phyloP scores from a whole-genome alignment of 2,329 filamentous ascomycete species.

The Fusarium sp. region DNA sequence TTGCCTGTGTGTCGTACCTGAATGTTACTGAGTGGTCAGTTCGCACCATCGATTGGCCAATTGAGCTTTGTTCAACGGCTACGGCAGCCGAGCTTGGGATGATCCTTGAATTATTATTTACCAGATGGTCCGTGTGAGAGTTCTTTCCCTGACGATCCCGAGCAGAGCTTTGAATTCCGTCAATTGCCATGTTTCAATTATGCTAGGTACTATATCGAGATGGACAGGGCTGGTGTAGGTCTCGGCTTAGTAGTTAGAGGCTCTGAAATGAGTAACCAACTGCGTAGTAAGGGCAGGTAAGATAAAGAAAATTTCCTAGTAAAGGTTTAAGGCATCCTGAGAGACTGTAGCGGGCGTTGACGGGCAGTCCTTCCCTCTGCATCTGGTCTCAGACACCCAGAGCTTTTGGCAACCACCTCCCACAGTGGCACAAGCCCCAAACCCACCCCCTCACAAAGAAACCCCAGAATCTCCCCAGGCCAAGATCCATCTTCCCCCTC shows the following conservation, averaged over 20 bases:
- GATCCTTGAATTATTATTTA: neutral
- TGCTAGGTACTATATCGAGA: neutral
- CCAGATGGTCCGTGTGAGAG: constrained; percentile 11
- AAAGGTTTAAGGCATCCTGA: no score
- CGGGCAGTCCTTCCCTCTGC: neutral
- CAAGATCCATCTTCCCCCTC: constrained; percentile 32
- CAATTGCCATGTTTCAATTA: constrained; percentile 11
- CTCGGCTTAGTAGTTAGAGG: neutral
- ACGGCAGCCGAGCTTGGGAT: constrained; percentile 5
- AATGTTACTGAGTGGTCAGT: constrained; percentile 17
- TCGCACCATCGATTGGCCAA: constrained; percentile 14
- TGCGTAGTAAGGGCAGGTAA: neutral
- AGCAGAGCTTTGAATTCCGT: constrained; percentile 6
- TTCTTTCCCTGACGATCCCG: neutral
- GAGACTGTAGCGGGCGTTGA: neutral
- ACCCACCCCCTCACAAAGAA: constrained; percentile 29
- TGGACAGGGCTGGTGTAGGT: constrained; percentile 12
- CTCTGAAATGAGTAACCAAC: neutral
- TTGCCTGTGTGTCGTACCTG: constrained; percentile 23
- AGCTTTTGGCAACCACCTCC: constrained; percentile 26
- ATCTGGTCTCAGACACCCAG: neutral
- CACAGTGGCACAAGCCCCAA: constrained; percentile 21
- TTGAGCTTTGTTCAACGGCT: constrained; percentile 19
- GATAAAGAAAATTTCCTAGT: neutral
- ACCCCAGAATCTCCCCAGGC: constrained; percentile 31